Evolutionary conservation across 192 early-diverging fungal species (phyloP), one percentile per base, ranked within the genome.

Genomic region (Podila minutissima): DNA sequence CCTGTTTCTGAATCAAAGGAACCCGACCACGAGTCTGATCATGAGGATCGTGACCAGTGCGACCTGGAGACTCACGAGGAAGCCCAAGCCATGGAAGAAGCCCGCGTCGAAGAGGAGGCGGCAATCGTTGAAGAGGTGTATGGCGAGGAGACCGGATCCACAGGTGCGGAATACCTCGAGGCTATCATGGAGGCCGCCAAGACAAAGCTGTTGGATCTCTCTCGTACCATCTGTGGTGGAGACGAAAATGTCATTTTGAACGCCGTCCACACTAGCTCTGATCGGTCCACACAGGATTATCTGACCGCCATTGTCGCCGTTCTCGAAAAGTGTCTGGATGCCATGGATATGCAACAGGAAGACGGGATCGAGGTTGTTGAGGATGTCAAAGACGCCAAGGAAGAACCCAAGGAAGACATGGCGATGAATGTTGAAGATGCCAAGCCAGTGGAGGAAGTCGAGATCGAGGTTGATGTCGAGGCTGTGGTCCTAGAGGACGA

Each of bases 151-250:
- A 72, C 70, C n/a, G 66, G 70, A 19, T 41, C 53, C 29, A 55
- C 66, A 10, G 38, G 37, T 4, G 37, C 66, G 5, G 77, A 81
- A 32, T 81, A 69, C 24, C 53, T 69, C 51, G 62, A 66, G 20
- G 62, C 22, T 2, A 33, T 69, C 26, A 67, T 72, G 10, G 35
- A 28, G 17, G 48, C 71, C 49, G 70, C 67, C 13, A 71, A 65
- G n/a, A 55, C 68, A 37, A 72, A 64, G 38, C 28, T 81, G 12
- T 29, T 59, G 50, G 58, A 69, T 10, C 48, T 81, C 15, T 81
- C 77, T 5, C 38, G 29, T 0, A 29, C 24, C 5, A 81, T 81
- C 4, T 81, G 77, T 26, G 29, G 41, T 24, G 71, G 57, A 19
- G 57, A 69, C 8, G 41, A 53, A 8, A 55, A 61, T 29, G 77